Percentiles rank a stretch among this genome's conserved stretches.
These are phyloP conservation scores for Aspergillus chevalieri DNA, from an alignment of 2,329 filamentous ascomycete genomes.

Conservation along the genomic window DNA sequence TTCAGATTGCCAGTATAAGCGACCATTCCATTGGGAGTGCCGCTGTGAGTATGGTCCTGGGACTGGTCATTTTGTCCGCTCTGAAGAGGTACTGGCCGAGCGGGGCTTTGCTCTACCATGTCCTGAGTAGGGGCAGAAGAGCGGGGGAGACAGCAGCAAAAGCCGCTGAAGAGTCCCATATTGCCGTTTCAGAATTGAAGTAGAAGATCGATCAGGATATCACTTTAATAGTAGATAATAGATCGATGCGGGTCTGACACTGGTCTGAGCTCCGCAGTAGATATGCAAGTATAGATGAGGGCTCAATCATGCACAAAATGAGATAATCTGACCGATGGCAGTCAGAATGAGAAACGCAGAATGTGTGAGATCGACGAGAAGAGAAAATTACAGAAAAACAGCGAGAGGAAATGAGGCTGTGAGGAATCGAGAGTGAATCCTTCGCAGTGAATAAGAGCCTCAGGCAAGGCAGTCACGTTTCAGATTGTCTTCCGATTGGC, in stretches of 20 bases:
- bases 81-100: neutral
- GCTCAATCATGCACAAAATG: neutral
- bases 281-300: neutral
- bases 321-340: no score
- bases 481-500: constrained; percentile 15
- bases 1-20: neutral
- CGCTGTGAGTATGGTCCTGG: neutral
- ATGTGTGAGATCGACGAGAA: neutral
- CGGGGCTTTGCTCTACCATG: neutral
- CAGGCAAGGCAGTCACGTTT: constrained; percentile 31
- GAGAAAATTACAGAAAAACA: constrained; percentile 7
- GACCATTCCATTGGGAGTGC: neutral
- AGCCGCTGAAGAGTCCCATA: constrained; percentile 1
- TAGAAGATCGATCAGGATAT: neutral
- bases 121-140: neutral
- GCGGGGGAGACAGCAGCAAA: neutral
- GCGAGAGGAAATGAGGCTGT: constrained; percentile 3
- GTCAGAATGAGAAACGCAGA: neutral
- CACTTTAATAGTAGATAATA: neutral
- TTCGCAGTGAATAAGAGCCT: constrained; percentile 5
- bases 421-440: neutral
- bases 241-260: neutral
- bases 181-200: neutral
- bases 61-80: neutral
- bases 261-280: neutral